These are phyloP conservation scores for Termitomyces sp. DNA, from an alignment of 768 basidiomycete genomes.

Conservation along the genomic window DNA sequence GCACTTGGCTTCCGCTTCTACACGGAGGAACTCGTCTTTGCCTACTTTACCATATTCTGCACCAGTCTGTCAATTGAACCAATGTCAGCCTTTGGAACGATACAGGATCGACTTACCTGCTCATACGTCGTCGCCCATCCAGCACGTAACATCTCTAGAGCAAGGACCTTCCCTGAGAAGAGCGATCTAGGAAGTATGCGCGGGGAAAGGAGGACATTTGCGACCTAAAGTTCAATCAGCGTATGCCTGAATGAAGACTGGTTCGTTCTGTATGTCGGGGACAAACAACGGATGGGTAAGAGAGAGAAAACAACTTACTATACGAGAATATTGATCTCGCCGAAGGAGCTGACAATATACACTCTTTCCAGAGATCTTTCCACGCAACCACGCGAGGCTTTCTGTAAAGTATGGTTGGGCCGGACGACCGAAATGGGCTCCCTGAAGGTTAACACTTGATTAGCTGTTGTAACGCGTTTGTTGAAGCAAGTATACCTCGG, in stretches of 20 bases:
- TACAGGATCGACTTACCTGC: conserved; percentile 33
- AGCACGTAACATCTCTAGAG: conserved; percentile 72
- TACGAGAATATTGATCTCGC: conserved; percentile 81
- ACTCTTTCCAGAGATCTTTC: conserved; percentile 48
- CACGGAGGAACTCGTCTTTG: conserved; percentile 55
- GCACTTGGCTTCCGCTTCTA: conserved; percentile 69
- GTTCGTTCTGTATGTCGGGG: not conserved
- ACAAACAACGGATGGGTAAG: not conserved
- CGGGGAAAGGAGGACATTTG: conserved; percentile 54
- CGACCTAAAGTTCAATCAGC: conserved; percentile 44
- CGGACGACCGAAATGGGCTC: conserved; percentile 80
- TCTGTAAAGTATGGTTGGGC: conserved; percentile 76
- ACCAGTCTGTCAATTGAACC: conserved; percentile 36
- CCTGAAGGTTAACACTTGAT: conserved; percentile 33
- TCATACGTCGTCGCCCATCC: conserved; percentile 78
- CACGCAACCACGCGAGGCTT: conserved; percentile 67
- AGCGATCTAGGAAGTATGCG: conserved; percentile 50
- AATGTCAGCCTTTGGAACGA: not conserved
- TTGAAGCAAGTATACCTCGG: conserved; percentile 56
- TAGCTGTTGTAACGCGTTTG: not conserved
- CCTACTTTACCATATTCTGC: conserved; percentile 76
- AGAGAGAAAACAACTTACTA: conserved; percentile 45
- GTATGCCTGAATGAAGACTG: not conserved
- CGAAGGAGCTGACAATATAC: conserved; percentile 71
- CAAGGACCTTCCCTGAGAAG: conserved; percentile 43